phyloP scores from a whole-genome alignment of 371 early-diverging fungal species.

The Syncephalis plumigaleata region DNA sequence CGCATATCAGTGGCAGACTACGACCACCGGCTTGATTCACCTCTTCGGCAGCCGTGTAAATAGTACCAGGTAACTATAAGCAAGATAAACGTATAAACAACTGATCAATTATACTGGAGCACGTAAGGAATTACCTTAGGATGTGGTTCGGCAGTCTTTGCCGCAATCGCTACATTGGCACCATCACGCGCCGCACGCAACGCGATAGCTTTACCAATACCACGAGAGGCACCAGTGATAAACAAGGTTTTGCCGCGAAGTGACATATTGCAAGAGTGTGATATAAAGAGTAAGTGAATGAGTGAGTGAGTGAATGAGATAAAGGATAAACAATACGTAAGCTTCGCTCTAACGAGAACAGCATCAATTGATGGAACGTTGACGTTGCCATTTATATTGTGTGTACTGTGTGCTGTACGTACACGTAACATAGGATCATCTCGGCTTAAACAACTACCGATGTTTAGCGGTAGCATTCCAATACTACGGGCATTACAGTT shows the following conservation, averaged over 20 bases:
- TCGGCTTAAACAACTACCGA: too few relatives aligned
- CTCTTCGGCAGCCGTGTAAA: constrained; percentile 48
- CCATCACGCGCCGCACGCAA: constrained; percentile 47
- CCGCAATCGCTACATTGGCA: constrained; percentile 54
- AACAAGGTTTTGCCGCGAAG: constrained; percentile 44
- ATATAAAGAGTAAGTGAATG: too few relatives aligned
- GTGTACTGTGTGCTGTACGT: too few relatives aligned
- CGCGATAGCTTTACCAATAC: constrained; percentile 63
- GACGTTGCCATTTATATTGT: too few relatives aligned
- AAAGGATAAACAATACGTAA: too few relatives aligned
- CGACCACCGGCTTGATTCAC: constrained; percentile 53
- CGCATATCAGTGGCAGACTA: constrained; percentile 60
- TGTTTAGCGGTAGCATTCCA: too few relatives aligned
- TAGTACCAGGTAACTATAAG: constrained; percentile 5
- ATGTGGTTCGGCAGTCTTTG: constrained; percentile 60
- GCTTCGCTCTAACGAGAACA: too few relatives aligned
- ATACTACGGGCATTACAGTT: too few relatives aligned
- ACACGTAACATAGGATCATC: too few relatives aligned
- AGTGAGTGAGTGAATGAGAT: too few relatives aligned
- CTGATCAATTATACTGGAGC: not conserved
- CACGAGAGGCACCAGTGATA: constrained; percentile 50
- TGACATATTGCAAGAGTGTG: constrained; percentile 9
- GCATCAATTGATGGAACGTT: too few relatives aligned
- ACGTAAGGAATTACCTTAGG: constrained; percentile 41
- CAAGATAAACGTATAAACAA: not conserved